These are phyloP conservation scores for Polytrichum commune DNA, from an alignment of 225 moss, liverwort and hornwort genomes.

Conservation along the genomic window DNA sequence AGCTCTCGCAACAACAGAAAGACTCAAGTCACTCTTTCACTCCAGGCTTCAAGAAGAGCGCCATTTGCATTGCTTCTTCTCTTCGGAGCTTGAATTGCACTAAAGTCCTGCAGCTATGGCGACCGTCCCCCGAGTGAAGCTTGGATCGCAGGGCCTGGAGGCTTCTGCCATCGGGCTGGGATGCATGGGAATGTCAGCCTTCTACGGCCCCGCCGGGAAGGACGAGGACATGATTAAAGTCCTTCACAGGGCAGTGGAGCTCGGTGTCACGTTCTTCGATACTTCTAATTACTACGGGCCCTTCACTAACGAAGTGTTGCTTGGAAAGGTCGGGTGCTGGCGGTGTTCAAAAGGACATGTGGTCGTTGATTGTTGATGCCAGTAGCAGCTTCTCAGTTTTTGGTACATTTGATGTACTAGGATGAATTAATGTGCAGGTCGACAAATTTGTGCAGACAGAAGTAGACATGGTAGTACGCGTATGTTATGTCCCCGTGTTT, in stretches of 20 bases:
- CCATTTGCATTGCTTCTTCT: too few species aligned
- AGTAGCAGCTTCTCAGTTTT: too few species aligned
- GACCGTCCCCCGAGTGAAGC: constrained; percentile 21
- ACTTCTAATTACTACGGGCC: constrained; percentile 31
- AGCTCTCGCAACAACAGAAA: too few species aligned
- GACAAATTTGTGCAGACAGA: not conserved
- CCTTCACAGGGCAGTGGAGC: constrained; percentile 30
- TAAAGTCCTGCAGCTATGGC: constrained; percentile 2
- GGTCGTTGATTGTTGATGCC: too few species aligned
- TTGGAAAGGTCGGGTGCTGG: constrained; percentile 21
- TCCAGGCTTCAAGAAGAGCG: too few species aligned
- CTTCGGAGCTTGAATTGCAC: too few species aligned
- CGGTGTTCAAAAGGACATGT: too few species aligned
- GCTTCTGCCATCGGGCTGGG: constrained; percentile 40
- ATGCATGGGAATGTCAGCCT: constrained; percentile 44
- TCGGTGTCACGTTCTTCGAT: constrained; percentile 33
- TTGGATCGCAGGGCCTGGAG: constrained; percentile 38
- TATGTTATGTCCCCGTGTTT: too few species aligned
- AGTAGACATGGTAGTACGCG: too few species aligned
- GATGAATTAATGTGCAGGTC: not conserved
- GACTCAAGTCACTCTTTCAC: too few species aligned
- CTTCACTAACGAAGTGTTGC: constrained; percentile 23
- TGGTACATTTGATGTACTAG: too few species aligned
- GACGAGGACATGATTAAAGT: constrained; percentile 37
- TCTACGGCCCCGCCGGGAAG: constrained; percentile 24